Conservation (phyloP, 495 filamentous ascomycete genomes). For the Alectoria sarmentosa region DNA sequence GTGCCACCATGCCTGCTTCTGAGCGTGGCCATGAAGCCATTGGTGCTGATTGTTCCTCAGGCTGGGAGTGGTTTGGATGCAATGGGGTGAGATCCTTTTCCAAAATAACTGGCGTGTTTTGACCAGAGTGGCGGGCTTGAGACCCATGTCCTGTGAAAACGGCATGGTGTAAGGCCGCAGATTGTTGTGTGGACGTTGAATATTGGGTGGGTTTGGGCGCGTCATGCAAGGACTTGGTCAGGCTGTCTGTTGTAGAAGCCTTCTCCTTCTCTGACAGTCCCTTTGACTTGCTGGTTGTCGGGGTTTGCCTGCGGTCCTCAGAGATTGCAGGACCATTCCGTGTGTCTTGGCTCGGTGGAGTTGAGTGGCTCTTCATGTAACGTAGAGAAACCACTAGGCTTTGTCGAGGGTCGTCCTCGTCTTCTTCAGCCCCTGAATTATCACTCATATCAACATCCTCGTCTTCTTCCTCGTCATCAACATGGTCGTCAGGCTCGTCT, state of each 20-base stretch:
- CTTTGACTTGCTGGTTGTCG: background rate
- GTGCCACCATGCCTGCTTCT: background rate
- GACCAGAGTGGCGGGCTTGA: background rate
- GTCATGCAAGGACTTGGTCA: background rate
- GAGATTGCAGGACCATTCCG: slow-evolving; percentile 4
- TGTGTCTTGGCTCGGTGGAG: slow-evolving; percentile 5
- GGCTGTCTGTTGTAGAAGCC: background rate
- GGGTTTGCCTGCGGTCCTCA: background rate
- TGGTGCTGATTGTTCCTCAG: background rate
- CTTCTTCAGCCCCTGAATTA: slow-evolving; percentile 29
- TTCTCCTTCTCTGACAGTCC: background rate
- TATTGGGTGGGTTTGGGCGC: background rate
- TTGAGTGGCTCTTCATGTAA: slow-evolving; percentile 28
- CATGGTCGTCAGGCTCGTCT: slow-evolving; percentile 47
- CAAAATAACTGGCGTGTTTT: background rate
- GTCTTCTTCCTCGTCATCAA: slow-evolving; percentile 48
- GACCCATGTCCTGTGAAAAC: background rate
- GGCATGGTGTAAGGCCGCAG: background rate
- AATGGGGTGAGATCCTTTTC: background rate
- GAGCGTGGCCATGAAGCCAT: background rate
- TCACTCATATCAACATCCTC: slow-evolving; percentile 35
- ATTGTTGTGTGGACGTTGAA: background rate
- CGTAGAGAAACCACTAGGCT: slow-evolving; percentile 63
- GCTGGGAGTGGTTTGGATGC: background rate
- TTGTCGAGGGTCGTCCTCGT: slow-evolving; percentile 24